Base-by-base conservation (phyloP, 768 basidiomycete genomes). In the Collybiopsis luxurians region DNA sequence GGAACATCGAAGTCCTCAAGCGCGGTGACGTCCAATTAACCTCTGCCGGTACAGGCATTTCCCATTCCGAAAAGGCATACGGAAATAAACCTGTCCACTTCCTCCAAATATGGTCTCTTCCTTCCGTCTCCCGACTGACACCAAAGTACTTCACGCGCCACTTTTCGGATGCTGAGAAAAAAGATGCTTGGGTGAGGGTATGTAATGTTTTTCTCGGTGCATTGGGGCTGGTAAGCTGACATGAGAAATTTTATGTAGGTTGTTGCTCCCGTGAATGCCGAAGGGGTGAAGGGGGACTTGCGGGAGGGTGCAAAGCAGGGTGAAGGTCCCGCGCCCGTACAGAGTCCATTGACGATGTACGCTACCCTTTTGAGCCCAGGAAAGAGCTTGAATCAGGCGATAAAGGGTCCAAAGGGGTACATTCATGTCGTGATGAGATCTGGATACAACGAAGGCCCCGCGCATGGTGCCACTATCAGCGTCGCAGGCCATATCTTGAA, bases 11-110 rank as follows among this genome's bases (percentile, higher is more conserved):
- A 69, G 78, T 95, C 57, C 82, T 98, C 67, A 86, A 86, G 67
- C 85, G 93, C 15, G 96, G 96, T 1, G 89, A 93, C 63, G 63
- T 98, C 30, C 95, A 98, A 69, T 83, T 97, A 74, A 95, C 95
- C 2, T 92, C 89, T 1, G 86, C 95, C 0, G 95, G 95, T 10
- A 95, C 89, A 0, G 96, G 96, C 3, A 96, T 98, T 64, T 79
- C 85, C 0, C 95, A 98, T 70, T 87, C 86, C 28, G 80, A 83
- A 66, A 79, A 79, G 44, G 70, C 76, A 1, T 64, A 79, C 55
- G 78, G 79, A 19, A 46, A 64, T 34, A 68, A 68, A 38, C 71
- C 70, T 49, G 79, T 78, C 4, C 81, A 81, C 59, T 81, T 81
- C 69, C 73, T 81, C 19, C 80, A 82, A 59, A 81, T 81, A 59